Percentiles rank a stretch among this genome's conserved stretches.
Conservation (phyloP, 192 early-diverging fungal species). For the Coemansia sp. region DNA sequence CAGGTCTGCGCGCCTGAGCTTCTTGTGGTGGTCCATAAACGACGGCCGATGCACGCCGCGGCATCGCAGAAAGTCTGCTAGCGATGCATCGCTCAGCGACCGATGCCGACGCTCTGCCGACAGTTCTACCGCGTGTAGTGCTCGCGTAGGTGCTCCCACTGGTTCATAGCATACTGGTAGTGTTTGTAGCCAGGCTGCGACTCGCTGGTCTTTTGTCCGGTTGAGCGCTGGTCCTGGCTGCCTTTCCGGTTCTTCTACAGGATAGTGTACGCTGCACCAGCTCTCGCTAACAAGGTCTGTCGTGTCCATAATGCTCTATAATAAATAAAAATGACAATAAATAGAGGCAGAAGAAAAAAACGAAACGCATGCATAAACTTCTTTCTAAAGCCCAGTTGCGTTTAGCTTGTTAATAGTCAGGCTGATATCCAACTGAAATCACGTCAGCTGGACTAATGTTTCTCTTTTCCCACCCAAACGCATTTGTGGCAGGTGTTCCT, state of each 20-base stretch:
- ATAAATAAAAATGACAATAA: not conserved
- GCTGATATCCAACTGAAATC: too few relatives aligned
- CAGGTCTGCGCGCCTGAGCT: not conserved
- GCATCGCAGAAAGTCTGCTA: slow-evolving; percentile 39
- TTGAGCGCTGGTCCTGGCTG: not conserved
- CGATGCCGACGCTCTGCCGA: not conserved
- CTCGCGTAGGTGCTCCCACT: not conserved
- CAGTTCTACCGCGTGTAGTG: not conserved
- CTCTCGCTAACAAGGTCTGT: slow-evolving; percentile 18
- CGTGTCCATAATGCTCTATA: not conserved
- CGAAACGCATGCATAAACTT: slow-evolving; percentile 1
- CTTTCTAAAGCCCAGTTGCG: too few relatives aligned
- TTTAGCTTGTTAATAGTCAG: too few relatives aligned
- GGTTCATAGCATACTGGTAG: slow-evolving; percentile 3
- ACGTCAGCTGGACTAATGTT: too few relatives aligned
- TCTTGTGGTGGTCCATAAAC: slow-evolving; percentile 20
- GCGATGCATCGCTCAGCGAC: slow-evolving; percentile 30
- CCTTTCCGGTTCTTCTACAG: not conserved
- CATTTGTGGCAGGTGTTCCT: slow-evolving; percentile 1
- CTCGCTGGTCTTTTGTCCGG: not conserved
- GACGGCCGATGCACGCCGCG: slow-evolving; percentile 28
- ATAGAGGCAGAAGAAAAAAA: not conserved
- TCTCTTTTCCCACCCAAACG: not conserved
- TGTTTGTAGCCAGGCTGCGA: not conserved
- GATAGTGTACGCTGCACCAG: slow-evolving; percentile 30